Evolutionary conservation across 495 filamentous ascomycete genomes (phyloP).

Genomic region (Elasticomyces elasticus): DNA sequence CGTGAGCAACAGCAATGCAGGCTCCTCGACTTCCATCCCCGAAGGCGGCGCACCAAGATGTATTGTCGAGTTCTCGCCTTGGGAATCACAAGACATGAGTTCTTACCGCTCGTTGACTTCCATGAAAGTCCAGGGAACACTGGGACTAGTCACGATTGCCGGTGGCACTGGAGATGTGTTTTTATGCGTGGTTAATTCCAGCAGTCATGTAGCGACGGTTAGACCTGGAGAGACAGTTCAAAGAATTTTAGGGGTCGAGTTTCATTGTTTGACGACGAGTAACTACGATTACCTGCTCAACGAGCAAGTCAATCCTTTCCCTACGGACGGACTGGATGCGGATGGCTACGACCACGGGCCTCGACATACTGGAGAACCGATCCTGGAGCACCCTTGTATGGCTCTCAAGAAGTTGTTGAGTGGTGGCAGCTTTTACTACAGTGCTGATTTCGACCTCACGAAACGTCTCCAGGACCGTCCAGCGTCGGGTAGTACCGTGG

Average conservation of each 20-base stretch:
- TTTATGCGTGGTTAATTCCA: slow-evolving; percentile 76
- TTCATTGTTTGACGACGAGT: slow-evolving; percentile 78
- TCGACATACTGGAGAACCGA: slow-evolving; percentile 53
- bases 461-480: slow-evolving; percentile 82
- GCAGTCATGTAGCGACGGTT: slow-evolving; percentile 67
- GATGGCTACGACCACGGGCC: slow-evolving; percentile 46
- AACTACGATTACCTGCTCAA: slow-evolving; percentile 66
- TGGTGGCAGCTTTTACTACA: slow-evolving; percentile 97
- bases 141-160: slow-evolving; percentile 78
- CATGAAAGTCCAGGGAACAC: slow-evolving; percentile 73
- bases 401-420: slow-evolving; percentile 83
- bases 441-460: slow-evolving; percentile 90
- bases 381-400: slow-evolving; percentile 75
- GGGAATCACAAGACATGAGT: slow-evolving; percentile 54
- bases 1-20: slow-evolving; percentile 38
- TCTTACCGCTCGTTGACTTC: slow-evolving; percentile 64
- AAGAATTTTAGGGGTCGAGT: slow-evolving; percentile 77
- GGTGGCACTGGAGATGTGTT: slow-evolving; percentile 79
- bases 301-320: slow-evolving; percentile 49
- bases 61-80: slow-evolving; percentile 73
- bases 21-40: slow-evolving; percentile 39
- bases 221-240: slow-evolving; percentile 81
- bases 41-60: slow-evolving; percentile 48
- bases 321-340: slow-evolving; percentile 40
- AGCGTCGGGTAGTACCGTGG: slow-evolving; percentile 28